These are phyloP conservation scores for Chalciporus chontae DNA, from an alignment of 768 basidiomycete genomes.

Conservation along the genomic window DNA sequence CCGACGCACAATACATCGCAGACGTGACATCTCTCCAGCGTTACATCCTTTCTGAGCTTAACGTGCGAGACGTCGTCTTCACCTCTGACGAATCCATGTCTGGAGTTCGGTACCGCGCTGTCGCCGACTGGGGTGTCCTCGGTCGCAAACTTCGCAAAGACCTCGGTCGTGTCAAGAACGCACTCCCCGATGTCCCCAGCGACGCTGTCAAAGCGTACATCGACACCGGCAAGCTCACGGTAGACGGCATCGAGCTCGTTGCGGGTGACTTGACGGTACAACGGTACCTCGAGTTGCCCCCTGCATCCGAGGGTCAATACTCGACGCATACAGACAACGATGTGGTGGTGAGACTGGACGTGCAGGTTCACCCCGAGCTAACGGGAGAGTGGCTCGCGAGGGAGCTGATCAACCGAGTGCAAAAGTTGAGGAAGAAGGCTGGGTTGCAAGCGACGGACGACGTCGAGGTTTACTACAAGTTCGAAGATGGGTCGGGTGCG, in stretches of 20 bases:
- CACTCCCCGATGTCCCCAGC: constrained; percentile 75
- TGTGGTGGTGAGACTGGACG: constrained; percentile 90
- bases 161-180: constrained; percentile 83
- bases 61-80: constrained; percentile 87
- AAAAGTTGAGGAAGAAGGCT: constrained; percentile 93
- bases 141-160: constrained; percentile 94
- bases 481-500: constrained; percentile 63
- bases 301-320: constrained; percentile 57
- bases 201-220: constrained; percentile 80
- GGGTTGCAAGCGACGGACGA: constrained; percentile 95
- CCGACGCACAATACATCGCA: constrained; percentile 74
- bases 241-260: constrained; percentile 88
- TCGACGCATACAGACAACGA: constrained; percentile 91
- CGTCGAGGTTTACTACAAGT: constrained; percentile 80
- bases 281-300: constrained; percentile 81
- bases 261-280: constrained; percentile 90
- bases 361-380: constrained; percentile 82
- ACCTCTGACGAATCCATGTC: constrained; percentile 83
- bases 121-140: constrained; percentile 93
- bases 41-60: constrained; percentile 93
- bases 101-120: constrained; percentile 86
- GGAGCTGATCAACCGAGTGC: constrained; percentile 88
- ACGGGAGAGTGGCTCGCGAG: constrained; percentile 85
- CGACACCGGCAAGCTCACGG: constrained; percentile 67
- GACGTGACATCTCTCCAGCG: constrained; percentile 82